Percentiles rank a stretch among this genome's conserved stretches.
Evolutionary conservation across 805 yeast species (phyloP).

Genomic region (Ogataea salicorniae): DNA sequence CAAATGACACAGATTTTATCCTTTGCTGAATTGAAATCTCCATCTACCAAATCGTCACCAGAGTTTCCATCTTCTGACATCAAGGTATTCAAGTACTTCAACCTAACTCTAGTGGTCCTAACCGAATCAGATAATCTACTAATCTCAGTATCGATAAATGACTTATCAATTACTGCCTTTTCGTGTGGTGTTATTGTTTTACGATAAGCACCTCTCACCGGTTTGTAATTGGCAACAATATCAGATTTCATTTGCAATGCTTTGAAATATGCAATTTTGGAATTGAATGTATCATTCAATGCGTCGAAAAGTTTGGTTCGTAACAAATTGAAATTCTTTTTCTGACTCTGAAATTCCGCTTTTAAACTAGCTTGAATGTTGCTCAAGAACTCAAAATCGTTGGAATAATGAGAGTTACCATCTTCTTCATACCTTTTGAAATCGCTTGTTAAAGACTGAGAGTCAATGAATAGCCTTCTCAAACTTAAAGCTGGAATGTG

Average conservation of each 20-base stretch:
- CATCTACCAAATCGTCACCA: slow-evolving; percentile 24
- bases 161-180: slow-evolving; percentile 18
- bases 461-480: slow-evolving; percentile 18
- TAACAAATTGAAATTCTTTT: slow-evolving; percentile 34
- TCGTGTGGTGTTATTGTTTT: slow-evolving; percentile 16
- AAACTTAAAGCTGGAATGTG: slow-evolving; percentile 27
- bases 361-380: slow-evolving; percentile 15
- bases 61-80: slow-evolving; percentile 5
- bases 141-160: slow-evolving; percentile 11
- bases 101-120: slow-evolving; percentile 33
- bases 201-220: slow-evolving; percentile 15
- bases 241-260: slow-evolving; percentile 86
- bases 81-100: slow-evolving; percentile 46
- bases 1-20: slow-evolving; percentile 73
- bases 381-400: slow-evolving; percentile 16
- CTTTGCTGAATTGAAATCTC: slow-evolving; percentile 23
- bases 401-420: slow-evolving; percentile 6
- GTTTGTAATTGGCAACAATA: slow-evolving; percentile 52
- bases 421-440: slow-evolving; percentile 23
- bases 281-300: slow-evolving; percentile 65
- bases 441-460: slow-evolving; percentile 23
- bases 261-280: slow-evolving; percentile 75
- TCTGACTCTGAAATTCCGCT: slow-evolving; percentile 38
- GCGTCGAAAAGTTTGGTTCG: slow-evolving; percentile 46
- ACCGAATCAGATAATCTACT: slow-evolving; percentile 15